phyloP scores from a whole-genome alignment of 2,329 filamentous ascomycete genomes.

The Aspergillus sp. region DNA sequence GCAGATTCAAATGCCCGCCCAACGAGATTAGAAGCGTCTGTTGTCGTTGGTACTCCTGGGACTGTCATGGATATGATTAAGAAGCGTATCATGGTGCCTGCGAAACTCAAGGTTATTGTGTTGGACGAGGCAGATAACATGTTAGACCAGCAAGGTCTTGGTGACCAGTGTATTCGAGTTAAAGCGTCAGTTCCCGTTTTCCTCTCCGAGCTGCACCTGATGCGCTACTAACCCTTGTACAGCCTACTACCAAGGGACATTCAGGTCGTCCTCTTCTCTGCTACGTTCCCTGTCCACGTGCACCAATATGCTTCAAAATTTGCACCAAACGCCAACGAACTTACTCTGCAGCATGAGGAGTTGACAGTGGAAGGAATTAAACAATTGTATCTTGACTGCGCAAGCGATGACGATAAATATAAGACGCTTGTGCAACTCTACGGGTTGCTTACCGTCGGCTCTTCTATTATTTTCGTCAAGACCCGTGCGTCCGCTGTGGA shows the following conservation, averaged over 20 bases:
- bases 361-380: constrained; percentile 96
- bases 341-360: constrained; percentile 85
- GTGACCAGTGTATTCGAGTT: constrained; percentile 90
- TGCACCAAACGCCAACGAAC: constrained; percentile 79
- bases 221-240: constrained; percentile 5
- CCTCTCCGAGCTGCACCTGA: background rate
- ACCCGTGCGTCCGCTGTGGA: constrained; percentile 80
- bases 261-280: constrained; percentile 95
- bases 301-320: constrained; percentile 80
- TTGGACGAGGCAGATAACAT: constrained; percentile 99
- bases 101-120: constrained; percentile 76
- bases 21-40: constrained; percentile 68
- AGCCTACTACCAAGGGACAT: constrained; percentile 71
- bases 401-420: constrained; percentile 79
- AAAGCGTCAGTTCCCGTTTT: constrained; percentile 64
- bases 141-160: constrained; percentile 91
- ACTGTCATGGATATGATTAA: constrained; percentile 87
- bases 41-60: constrained; percentile 91
- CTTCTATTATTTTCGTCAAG: constrained; percentile 97
- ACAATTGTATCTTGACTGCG: constrained; percentile 95
- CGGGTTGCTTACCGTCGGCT: constrained; percentile 92
- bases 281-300: constrained; percentile 86
- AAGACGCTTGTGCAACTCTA: constrained; percentile 88
- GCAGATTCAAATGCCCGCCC: constrained; percentile 68
- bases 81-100: constrained; percentile 70